Evolutionary conservation across 768 basidiomycete species (phyloP), one percentile per base, ranked within the genome.

Genomic region (Rhizopogon salebrosus): DNA sequence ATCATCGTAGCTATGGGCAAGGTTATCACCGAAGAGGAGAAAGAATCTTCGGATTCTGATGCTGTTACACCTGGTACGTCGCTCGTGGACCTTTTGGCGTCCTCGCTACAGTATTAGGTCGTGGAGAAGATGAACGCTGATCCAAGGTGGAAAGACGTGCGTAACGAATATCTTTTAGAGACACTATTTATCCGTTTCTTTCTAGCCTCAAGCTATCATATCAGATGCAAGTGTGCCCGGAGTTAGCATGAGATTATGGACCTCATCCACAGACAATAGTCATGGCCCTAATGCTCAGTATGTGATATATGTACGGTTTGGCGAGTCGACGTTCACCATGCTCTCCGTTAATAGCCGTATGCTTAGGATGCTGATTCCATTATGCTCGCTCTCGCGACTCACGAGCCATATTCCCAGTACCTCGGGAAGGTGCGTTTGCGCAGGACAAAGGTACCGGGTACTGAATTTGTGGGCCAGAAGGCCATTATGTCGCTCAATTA

Each of bases 231-330:
- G 89, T 51, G 97, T 98, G 11, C 95, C 97, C 1, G 97, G 97
- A 60, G 97, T 98, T 70, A 99, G 67, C 97, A 99, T 70, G 98
- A 99, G 75, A 98, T 99, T 57, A 98, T 99, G 93, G 97, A 98
- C 67, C 98, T 82, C 67, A 95, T 99, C 59, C 79, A 97, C 51
- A 79, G 95, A 29, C 95, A 95, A 62, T 20, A 87, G 85, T n/a
- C 87, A 98, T 70, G n/a, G n/a, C n/a, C n/a, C n/a, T n/a, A n/a
- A n/a, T n/a, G n/a, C n/a, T n/a, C n/a, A n/a, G n/a, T n/a, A n/a
- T n/a, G n/a, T n/a, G n/a, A n/a, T n/a, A n/a, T n/a, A 98, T 99
- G 56, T 99, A 98, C 72, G 97, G 97, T 59, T 73, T 99, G 66
- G 93, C 95, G 63, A 54, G 87, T 67, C 34, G 48, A 14, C 9